phyloP scores from a whole-genome alignment of 2,329 filamentous ascomycete species.

The Cladophialophora bantiana region DNA sequence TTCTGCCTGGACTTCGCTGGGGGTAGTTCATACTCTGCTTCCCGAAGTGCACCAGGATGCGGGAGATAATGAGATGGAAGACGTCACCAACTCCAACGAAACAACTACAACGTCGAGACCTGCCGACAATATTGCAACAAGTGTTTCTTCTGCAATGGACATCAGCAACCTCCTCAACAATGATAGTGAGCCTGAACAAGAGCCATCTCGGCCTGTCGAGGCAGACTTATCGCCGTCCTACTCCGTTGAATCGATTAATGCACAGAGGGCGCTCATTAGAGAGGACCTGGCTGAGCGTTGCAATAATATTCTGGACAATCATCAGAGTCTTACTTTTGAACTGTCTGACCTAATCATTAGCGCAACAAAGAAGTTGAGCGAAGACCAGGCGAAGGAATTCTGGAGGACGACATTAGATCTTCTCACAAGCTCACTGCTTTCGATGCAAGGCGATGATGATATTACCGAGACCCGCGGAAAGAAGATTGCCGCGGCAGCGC shows the following conservation, averaged over 20 bases:
- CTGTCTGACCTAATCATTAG: constrained; percentile 84
- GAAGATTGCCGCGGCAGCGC: constrained; percentile 89
- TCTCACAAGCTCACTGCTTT: constrained; percentile 81
- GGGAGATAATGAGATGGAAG: constrained; percentile 34
- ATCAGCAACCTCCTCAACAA: constrained; percentile 35
- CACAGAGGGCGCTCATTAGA: constrained; percentile 74
- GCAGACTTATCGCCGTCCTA: constrained; percentile 20
- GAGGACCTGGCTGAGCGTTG: constrained; percentile 85
- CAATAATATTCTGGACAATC: constrained; percentile 85
- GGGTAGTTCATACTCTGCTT: constrained; percentile 22
- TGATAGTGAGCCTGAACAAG: constrained; percentile 17
- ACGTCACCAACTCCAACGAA: constrained; percentile 8
- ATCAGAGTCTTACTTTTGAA: constrained; percentile 88
- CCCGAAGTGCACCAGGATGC: constrained; percentile 20
- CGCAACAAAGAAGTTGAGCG: constrained; percentile 68
- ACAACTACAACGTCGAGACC: neutral
- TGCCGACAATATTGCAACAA: neutral
- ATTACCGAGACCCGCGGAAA: constrained; percentile 63
- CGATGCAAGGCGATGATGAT: constrained; percentile 65
- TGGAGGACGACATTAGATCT: constrained; percentile 81
- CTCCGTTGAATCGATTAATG: constrained; percentile 78
- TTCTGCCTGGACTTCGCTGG: constrained; percentile 15
- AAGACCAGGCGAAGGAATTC: constrained; percentile 62
- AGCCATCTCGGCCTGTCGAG: neutral
- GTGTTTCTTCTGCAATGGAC: constrained; percentile 32